A percentile compares a stretch with the other conserved stretches of the same genome.
These are phyloP conservation scores for Calvatia gigantea DNA, from an alignment of 768 basidiomycete genomes.

Conservation along the genomic window DNA sequence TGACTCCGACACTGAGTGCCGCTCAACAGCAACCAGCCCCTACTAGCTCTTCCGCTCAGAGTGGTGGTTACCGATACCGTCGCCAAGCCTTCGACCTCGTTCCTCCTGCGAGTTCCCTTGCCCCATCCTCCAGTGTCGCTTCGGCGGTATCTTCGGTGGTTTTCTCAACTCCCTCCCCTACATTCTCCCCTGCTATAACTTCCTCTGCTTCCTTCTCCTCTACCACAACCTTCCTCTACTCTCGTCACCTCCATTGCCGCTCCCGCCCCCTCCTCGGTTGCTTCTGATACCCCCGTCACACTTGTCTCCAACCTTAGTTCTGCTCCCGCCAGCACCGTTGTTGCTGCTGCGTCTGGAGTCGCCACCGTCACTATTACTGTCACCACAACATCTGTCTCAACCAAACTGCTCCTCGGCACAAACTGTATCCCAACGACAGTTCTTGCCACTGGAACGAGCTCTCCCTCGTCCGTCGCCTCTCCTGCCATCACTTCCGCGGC, in stretches of 20 bases:
- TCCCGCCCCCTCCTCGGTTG: no score
- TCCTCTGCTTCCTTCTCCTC: not conserved
- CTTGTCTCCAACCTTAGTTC: not conserved
- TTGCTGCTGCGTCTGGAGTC: constrained; percentile 21
- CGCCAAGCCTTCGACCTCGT: constrained; percentile 18
- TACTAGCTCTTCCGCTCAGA: not conserved
- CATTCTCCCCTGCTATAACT: constrained; percentile 8
- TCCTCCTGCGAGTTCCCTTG: constrained; percentile 4
- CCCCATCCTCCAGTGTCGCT: not conserved
- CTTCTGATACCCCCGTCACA: constrained; percentile 15
- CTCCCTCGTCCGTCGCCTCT: constrained; percentile 2
- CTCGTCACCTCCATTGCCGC: constrained; percentile 11
- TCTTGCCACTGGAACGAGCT: not conserved
- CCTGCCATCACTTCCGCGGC: constrained; percentile 6
- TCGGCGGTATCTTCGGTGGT: no score
- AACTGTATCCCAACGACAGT: not conserved
- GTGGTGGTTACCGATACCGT: constrained; percentile 5
- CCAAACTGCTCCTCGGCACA: constrained; percentile 6
- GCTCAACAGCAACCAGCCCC: constrained; percentile 9
- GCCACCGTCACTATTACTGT: constrained; percentile 30
- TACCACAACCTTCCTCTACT: not conserved
- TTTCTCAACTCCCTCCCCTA: no score
- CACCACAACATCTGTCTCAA: constrained; percentile 12
- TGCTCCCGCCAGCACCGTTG: not conserved
- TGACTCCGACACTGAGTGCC: constrained; percentile 10